Conservation (phyloP, 345 rosid genomes). For the Clarkia xantiana region DNA sequence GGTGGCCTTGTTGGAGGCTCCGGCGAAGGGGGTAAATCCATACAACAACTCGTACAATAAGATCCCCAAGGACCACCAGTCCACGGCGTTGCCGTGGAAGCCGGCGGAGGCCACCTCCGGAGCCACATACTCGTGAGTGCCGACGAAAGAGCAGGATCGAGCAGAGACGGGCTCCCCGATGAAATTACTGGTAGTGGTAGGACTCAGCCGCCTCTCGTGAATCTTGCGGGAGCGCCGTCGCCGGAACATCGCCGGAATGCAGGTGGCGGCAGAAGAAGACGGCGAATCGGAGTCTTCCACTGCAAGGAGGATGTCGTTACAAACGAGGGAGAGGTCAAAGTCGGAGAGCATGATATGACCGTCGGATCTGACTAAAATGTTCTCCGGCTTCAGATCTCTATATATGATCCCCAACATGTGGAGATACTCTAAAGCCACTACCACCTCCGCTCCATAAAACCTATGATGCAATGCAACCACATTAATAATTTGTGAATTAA, state of each 20-base stretch:
- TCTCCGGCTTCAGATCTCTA: conserved; percentile 93
- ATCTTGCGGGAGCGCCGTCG: conserved; percentile 52
- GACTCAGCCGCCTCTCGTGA: conserved; percentile 14
- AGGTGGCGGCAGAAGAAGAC: conserved; percentile 33
- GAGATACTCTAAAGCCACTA: conserved; percentile 85
- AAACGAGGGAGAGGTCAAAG: conserved; percentile 74
- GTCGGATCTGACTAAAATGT: conserved; percentile 74
- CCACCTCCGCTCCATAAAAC: conserved; percentile 84
- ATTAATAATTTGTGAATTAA: not conserved
- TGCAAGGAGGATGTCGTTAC: conserved; percentile 44
- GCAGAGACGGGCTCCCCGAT: conserved; percentile 95
- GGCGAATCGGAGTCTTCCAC: conserved; percentile 61
- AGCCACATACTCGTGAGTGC: conserved; percentile 91
- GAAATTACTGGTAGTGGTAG: conserved; percentile 34
- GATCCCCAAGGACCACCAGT: conserved; percentile 93
- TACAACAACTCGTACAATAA: conserved; percentile 77
- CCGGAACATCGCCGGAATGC: conserved; percentile 12
- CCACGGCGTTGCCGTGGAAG: conserved; percentile 84
- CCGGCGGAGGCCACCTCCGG: conserved; percentile 92
- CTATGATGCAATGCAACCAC: conserved; percentile 15
- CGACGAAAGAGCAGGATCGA: conserved; percentile 78
- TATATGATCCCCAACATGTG: conserved; percentile 92
- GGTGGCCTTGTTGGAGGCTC: conserved; percentile 59
- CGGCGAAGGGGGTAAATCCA: conserved; percentile 74
- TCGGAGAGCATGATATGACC: conserved; percentile 99